Evolutionary conservation across 2,329 filamentous ascomycete species (phyloP), one percentile per base, ranked within the genome.

Genomic region (Phyllosticta citrichinensis): DNA sequence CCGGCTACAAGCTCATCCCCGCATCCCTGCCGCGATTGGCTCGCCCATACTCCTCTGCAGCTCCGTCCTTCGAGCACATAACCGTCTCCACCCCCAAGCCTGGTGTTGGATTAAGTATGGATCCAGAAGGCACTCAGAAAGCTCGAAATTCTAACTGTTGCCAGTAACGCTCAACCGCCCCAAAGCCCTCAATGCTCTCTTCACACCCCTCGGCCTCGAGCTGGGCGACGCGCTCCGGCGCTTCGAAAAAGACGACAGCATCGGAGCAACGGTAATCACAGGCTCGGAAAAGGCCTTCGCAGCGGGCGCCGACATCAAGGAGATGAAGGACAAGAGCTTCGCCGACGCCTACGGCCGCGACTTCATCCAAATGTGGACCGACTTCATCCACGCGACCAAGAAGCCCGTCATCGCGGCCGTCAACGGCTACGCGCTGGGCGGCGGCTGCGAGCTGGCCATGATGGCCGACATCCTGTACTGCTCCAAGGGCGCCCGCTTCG

Each of bases 251-350:
- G 66, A 69, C 61, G 64, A 64, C 9, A 64, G 66, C 40, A 70
- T 74, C 52, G 68, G 68, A 59, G 72, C 72, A 60, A 69, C 74
- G 50, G 72, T 99, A 62, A 80, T 99, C 62, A 97, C 94, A 0
- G 94, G 94, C 60, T 95, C 88, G 54, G 81, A 91, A 66, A 91
- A 87, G 75, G 92, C 93, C 52, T 99, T 75, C 60, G 73, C 69
- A 96, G 82, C 94, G 53, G 94, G 94, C 57, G 94, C 94, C 63
- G 94, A 99, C 76, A 99, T 99, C 80, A 97, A 97, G 77, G 94
- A 99, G 77, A 99, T 99, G 94, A 89, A 91, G 30, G 87, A 91
- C 63, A 84, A 97, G 50, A 92, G 87, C 60, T 99, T 99, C 77
- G 84, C 89, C 64, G 80, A 87, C 65, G 93, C 94, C 50, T 97